Base-by-base conservation (phyloP, 495 filamentous ascomycete genomes). In the Alectoria sarmentosa region DNA sequence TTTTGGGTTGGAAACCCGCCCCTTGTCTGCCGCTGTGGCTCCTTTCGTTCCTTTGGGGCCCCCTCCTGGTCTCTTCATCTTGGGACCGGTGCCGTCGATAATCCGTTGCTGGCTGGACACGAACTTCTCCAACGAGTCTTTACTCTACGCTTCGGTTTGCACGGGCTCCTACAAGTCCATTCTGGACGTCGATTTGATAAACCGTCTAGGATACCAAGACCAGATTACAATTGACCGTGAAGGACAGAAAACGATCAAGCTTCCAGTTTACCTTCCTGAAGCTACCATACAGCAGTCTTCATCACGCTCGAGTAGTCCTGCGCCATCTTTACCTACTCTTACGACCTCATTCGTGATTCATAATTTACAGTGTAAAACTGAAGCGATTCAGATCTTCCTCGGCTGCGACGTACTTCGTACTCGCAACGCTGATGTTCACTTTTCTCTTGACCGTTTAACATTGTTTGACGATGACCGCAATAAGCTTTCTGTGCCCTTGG, bases 21-120 rank as follows among this genome's bases (percentile, higher is more conserved):
- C 87, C 44, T 74, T 86, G 52, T 84, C 82, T 3, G 83, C 83
- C 54, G 80, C 85, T 23, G 82, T 84, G 48, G 89, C 90, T 26
- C 84, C 89, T 34, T 66, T 86, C 41, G 84, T 83, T 62, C 78
- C 81, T 54, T 86, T 79, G 65, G 87, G 82, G n/a, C 89, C 92
- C 19, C 88, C 91, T 13, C 90, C 91, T 46, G 90, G 88, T 2
- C 79, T 96, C 39, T 90, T 91, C 68, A 78, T 93, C 60, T 77
- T 96, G 28, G 92, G 91, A 6, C 86, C 92, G 17, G 90, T 92
- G 13, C 94, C 94, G 30, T 89, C 90, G 34, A 96, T 98, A 68
- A 91, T 98, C 55, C 89, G 94, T 59, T 98, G 94, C 78, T 98
- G 95, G 93, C 78, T 98, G 62, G 89, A 87, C 11, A 87, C 84